Percentiles rank a stretch among this genome's conserved stretches.
Evolutionary conservation across 1,139 yeast genomes (phyloP).

Genomic region (Candida sanyaensis): DNA sequence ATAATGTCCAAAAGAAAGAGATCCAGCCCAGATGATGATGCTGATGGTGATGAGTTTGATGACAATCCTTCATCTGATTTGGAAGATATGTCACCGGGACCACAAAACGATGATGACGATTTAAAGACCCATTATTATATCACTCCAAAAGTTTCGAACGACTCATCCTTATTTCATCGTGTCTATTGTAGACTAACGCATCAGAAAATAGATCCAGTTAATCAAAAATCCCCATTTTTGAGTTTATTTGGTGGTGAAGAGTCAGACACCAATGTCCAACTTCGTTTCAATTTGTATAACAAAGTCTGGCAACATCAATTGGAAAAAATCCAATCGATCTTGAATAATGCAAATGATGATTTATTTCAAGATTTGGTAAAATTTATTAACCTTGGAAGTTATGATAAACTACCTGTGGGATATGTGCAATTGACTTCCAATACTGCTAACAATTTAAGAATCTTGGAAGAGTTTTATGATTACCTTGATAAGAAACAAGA

Average conservation of each 20-base stretch:
- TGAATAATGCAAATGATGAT: constrained; percentile 39
- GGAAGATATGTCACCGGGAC: background rate
- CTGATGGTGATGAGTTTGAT: background rate
- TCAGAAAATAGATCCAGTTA: constrained; percentile 9
- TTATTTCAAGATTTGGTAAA: constrained; percentile 33
- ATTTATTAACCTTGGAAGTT: constrained; percentile 23
- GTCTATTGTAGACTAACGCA: constrained; percentile 7
- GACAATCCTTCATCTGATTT: background rate
- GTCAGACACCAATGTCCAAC: constrained; percentile 28
- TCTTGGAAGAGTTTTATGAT: constrained; percentile 42
- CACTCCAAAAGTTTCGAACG: constrained; percentile 8
- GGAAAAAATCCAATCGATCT: constrained; percentile 34
- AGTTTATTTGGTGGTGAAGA: constrained; percentile 44
- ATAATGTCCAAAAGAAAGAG: constrained; percentile 2
- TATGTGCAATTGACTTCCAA: constrained; percentile 56
- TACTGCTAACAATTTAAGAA: constrained; percentile 54
- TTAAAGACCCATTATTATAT: constrained; percentile 14
- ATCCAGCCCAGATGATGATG: background rate
- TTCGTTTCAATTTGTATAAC: constrained; percentile 41
- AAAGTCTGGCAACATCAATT: constrained; percentile 42
- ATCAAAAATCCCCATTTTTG: constrained; percentile 30
- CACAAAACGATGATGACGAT: constrained; percentile 2
- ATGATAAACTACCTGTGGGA: constrained; percentile 38
- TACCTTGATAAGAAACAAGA: constrained; percentile 19
- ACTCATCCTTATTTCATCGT: constrained; percentile 2